Percentiles rank a stretch among this genome's conserved stretches.
These are phyloP conservation scores for Yamadazyma sp. DNA, from an alignment of 805 yeast genomes.

Conservation along the genomic window DNA sequence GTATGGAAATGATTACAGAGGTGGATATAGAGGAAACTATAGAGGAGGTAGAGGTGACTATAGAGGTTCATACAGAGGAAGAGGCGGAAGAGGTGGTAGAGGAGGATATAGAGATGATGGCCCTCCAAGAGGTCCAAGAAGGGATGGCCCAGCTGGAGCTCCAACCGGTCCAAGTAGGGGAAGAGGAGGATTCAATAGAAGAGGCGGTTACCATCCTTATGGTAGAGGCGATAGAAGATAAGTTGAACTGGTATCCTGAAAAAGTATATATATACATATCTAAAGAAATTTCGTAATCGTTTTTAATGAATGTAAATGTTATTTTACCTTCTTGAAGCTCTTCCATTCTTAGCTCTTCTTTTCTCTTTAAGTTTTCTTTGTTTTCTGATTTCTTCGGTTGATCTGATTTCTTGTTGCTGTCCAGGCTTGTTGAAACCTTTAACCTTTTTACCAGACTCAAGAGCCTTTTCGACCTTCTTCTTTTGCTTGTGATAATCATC, in stretches of 20 bases:
- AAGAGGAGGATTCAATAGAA: conserved; percentile 28
- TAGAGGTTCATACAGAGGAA: conserved; percentile 42
- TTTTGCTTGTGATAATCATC: conserved; percentile 83
- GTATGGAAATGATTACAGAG: conserved; percentile 2
- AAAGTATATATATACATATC: background rate
- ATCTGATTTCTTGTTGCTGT: conserved; percentile 54
- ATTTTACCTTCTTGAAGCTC: conserved; percentile 45
- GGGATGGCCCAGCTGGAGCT: conserved; percentile 26
- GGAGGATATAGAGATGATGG: conserved; percentile 23
- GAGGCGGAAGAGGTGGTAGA: conserved; percentile 32
- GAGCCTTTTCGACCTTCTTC: conserved; percentile 76
- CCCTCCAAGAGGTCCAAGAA: conserved; percentile 40
- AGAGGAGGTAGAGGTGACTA: conserved; percentile 8
- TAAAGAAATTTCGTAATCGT: background rate
- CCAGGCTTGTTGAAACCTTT: conserved; percentile 60
- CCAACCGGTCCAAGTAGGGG: conserved; percentile 16
- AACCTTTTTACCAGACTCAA: conserved; percentile 68
- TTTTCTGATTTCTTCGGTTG: conserved; percentile 77
- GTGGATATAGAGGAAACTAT: conserved; percentile 15
- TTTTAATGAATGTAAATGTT: background rate
- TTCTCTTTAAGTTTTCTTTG: conserved; percentile 66
- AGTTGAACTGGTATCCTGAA: conserved; percentile 5
- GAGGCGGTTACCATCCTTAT: conserved; percentile 46
- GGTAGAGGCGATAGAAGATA: conserved; percentile 36
- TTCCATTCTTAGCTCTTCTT: conserved; percentile 78